Base-by-base conservation (phyloP, 495 filamentous ascomycete species). In the Xylaria venustula region DNA sequence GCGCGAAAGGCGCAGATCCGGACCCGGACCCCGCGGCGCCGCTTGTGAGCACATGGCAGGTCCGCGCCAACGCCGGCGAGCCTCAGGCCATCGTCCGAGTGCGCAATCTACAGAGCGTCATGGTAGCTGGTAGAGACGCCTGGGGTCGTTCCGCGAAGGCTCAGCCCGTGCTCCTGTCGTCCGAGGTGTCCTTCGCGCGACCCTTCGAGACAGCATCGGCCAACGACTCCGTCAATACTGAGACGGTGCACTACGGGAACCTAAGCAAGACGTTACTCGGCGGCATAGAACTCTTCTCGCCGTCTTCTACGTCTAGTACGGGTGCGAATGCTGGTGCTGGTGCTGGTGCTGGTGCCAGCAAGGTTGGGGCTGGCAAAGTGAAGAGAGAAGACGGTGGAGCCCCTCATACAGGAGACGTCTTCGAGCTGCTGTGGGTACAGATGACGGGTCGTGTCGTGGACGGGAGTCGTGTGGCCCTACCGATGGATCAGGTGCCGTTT, bases 171-270 rank as follows among this genome's bases (percentile, higher is more conserved):
- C 67, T 80, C 2, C 51, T 88, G 8, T 84, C 83, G 1, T 71
- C 81, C 32, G 73, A 76, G 9, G 64, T 88, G 1, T 74, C 68
- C 0, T 77, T 88, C 32, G 62, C 65, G 6, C 34, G 60, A 1
- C 68, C 78, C 1, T 87, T 88, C 68, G 64, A 69, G 12, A 70
- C 75, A 1, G 75, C 83, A 2, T 77, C 82, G 2, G 60, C 68
- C 0, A 55, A 62, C 17, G 84, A 88, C 67, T 45, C 63, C 46
- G 62, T 88, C 9, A 77, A 81, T 42, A 54, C 52, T 14, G 83
- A 79, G 52, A 88, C 86, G 8, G 77, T 87, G 23, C 80, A 88
- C 69, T 88, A 88, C 66, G 85, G 86, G 20, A 78, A 58, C 23
- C 68, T 88, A 19, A 82, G 79, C 68, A 86, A 87, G 68, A 66